A percentile compares a stretch with the other conserved stretches of the same genome.
These are phyloP conservation scores for Polychaeton citri DNA, from an alignment of 2,329 filamentous ascomycete genomes.

Conservation along the genomic window DNA sequence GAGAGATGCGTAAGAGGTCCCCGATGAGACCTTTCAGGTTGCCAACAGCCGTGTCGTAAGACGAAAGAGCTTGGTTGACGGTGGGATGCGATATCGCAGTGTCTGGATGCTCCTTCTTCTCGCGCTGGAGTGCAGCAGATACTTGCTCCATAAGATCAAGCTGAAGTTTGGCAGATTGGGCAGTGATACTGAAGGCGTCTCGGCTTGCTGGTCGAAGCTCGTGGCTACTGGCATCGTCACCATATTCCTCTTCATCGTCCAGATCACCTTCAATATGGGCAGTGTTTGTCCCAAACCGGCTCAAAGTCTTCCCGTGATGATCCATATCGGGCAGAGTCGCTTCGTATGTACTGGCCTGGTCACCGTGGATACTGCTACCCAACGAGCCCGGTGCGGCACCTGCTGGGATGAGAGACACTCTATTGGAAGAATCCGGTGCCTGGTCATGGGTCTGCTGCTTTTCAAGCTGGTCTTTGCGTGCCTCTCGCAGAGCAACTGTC, in stretches of 20 bases:
- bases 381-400: slow-evolving; percentile 34
- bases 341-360: slow-evolving; percentile 47
- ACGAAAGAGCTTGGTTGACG: slow-evolving; percentile 62
- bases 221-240: slow-evolving; percentile 66
- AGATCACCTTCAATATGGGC: slow-evolving; percentile 43
- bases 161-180: slow-evolving; percentile 85
- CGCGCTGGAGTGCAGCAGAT: slow-evolving; percentile 62
- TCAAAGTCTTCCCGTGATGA: slow-evolving; percentile 28
- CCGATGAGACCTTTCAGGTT: slow-evolving; percentile 75
- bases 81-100: slow-evolving; percentile 64
- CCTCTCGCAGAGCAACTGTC: slow-evolving; percentile 62
- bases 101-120: slow-evolving; percentile 55
- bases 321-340: slow-evolving; percentile 42
- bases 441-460: slow-evolving; percentile 26
- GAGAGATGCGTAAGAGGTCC: slow-evolving; percentile 80
- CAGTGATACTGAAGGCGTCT: slow-evolving; percentile 93
- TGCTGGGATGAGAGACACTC: slow-evolving; percentile 20
- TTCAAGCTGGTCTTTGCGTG: slow-evolving; percentile 60
- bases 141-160: slow-evolving; percentile 82
- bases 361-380: slow-evolving; percentile 35
- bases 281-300: slow-evolving; percentile 30
- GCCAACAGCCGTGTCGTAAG: slow-evolving; percentile 80
- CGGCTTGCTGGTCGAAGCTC: slow-evolving; percentile 64
- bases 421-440: slow-evolving; percentile 6
- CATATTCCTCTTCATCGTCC: slow-evolving; percentile 59